Evolutionary conservation across 768 basidiomycete species (phyloP).

Genomic region (Termitomyces eurrhizus): DNA sequence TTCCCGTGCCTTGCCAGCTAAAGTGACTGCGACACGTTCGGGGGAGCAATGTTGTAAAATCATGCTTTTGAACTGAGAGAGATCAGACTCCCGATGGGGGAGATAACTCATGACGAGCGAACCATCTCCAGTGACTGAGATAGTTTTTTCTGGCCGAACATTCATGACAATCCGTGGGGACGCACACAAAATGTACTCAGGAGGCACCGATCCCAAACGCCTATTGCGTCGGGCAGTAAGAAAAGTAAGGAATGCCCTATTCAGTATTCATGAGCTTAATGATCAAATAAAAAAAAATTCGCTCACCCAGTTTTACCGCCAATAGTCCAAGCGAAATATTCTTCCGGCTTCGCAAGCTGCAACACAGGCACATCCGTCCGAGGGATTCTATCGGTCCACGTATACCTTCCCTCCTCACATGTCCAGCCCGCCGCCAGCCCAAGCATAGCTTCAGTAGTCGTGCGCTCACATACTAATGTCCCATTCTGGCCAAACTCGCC

Average conservation of each 20-base stretch:
- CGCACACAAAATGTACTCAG: conserved; percentile 26
- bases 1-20: not conserved
- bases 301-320: conserved; percentile 19
- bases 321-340: conserved; percentile 22
- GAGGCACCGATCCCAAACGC: conserved; percentile 17
- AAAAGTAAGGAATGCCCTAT: conserved; percentile 25
- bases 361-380: conserved; percentile 10
- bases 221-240: conserved; percentile 24
- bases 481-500: conserved; percentile 44
- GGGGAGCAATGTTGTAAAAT: conserved; percentile 12
- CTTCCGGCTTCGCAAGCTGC: conserved; percentile 16
- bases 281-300: not conserved
- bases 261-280: conserved; percentile 8
- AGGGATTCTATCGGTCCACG: not conserved
- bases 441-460: conserved; percentile 16
- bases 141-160: conserved; percentile 20
- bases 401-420: not conserved
- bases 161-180: conserved; percentile 25
- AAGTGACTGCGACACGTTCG: conserved; percentile 1
- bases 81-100: conserved; percentile 8
- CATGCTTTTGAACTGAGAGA: conserved; percentile 12
- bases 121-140: conserved; percentile 26
- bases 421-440: conserved; percentile 21
- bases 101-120: conserved; percentile 22
- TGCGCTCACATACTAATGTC: conserved; percentile 27